phyloP scores from a whole-genome alignment of 352 stramenopile genomes.

The Globisporangium solare region DNA sequence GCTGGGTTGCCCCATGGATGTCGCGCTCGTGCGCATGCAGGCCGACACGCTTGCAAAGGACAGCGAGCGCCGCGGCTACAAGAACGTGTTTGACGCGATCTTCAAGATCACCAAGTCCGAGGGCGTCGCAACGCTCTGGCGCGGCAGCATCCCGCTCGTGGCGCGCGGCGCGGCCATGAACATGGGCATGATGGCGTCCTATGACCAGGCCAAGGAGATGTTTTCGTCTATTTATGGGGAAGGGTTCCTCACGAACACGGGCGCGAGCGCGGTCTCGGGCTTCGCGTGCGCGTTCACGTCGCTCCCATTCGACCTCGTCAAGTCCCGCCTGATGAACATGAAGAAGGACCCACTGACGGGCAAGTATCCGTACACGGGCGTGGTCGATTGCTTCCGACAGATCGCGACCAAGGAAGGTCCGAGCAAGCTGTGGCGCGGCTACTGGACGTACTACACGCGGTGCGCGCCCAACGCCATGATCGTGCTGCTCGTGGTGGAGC shows the following conservation, averaged over 20 bases:
- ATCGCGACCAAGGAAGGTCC: conserved; percentile 95
- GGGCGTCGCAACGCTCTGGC: conserved; percentile 87
- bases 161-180: conserved; percentile 98
- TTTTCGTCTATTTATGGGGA: conserved; percentile 63
- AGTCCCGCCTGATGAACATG: conserved; percentile 98
- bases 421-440: conserved; percentile 95
- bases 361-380: conserved; percentile 92
- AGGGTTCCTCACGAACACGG: conserved; percentile 90
- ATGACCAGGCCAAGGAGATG: conserved; percentile 97
- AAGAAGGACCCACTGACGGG: conserved; percentile 87
- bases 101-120: conserved; percentile 85
- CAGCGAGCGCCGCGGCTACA: conserved; percentile 95
- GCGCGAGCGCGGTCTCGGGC: conserved; percentile 92
- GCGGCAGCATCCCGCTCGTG: conserved; percentile 90
- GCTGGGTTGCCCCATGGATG: conserved; percentile 98
- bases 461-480: conserved; percentile 99
- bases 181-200: conserved; percentile 99
- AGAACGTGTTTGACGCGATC: conserved; percentile 97
- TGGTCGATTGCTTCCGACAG: conserved; percentile 94
- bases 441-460: conserved; percentile 98
- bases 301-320: conserved; percentile 98
- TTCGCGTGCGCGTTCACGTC: conserved; percentile 98
- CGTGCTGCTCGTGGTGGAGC: conserved; percentile 97
- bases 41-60: conserved; percentile 92
- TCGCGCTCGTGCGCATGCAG: conserved; percentile 97